Evolutionary conservation across 1,284 basidiomycete species (phyloP), one percentile per base, ranked within the genome.

Genomic region (Cerioporus squamosus): DNA sequence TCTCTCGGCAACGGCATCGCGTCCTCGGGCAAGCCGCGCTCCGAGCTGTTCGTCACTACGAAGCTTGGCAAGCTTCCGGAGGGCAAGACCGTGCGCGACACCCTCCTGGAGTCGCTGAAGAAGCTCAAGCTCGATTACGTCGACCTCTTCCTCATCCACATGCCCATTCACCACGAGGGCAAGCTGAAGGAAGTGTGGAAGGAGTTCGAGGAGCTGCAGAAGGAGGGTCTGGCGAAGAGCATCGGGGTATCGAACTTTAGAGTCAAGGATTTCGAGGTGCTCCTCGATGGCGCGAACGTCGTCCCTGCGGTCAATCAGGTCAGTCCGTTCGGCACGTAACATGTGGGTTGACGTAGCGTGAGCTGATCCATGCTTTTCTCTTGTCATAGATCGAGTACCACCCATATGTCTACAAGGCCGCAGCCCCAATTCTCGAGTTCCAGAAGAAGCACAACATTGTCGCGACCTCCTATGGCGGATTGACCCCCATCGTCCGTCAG

Each of bases 191-290:
- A 79, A 23, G 72, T 84, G 51, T 95, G 93, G 93, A 81, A 81
- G 61, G 80, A 81, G 14, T 81, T 95, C 80, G 91, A 94, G 70
- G 82, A 80, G 44, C 74, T 89, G 49, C 81, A 90, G 72, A 74
- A 75, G 47, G 84, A 85, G 46, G 91, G 91, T 1, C 74, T 93
- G 45, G 78, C 90, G 39, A 89, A 82, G 72, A 87, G 85, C 42
- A 91, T 96, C 58, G 94, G 94, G 1, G 92, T 97, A 15, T 92
- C 88, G 53, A 96, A 96, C 77, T 95, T 90, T 73, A 81, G 79
- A 17, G 79, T 87, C 18, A 75, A 84, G 58, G 81, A 95, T 64
- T 74, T 95, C 44, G 74, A 86, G 59, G 81, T 82, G 51, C 75
- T 94, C 39, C 68, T 91, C 26, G 78, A 81, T 33, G 79, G 73